Base-by-base conservation (phyloP, 768 basidiomycete genomes). In the Trametes coccinea region DNA sequence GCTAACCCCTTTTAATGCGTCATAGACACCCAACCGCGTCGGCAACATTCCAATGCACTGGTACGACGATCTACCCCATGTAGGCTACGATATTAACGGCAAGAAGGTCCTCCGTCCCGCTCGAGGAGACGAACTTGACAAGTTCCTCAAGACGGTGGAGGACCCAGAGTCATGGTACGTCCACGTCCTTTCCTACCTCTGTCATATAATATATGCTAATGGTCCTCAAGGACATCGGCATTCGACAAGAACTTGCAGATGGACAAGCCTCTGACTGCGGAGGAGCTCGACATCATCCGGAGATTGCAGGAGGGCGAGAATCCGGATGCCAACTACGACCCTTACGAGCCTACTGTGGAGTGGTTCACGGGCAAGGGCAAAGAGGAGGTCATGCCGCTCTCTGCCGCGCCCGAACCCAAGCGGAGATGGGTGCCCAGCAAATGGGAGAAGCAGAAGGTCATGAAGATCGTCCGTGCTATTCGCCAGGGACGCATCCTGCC, bases 361-460 rank as follows among this genome's bases (percentile, higher is more conserved):
- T 98, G 95, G 93, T 99, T 98, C 74, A 96, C 96, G 10, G 93
- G 93, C 3, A 90, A 93, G 74, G 94, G 94, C 11, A 95, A 93
- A 70, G 92, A 97, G 71, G 93, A 95, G 76, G 77, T 89, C 22
- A 98, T 95, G 94, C 97, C 97, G 27, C 74, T 99, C 13, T 92
- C 89, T 10, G 86, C 87, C 33, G 90, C 91, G 30, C 93, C 95
- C 2, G 95, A 98, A 72, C 97, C 97, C 17, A 99, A 99, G 76
- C 84, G 93, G 56, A 84, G 97, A 49, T 99, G 95, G 88, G 83
- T 98, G 11, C 93, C 95, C 13, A 96, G 93, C 77, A 98, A 95
- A 79, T 99, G 97, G 97, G 97, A 98, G 77, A 98, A 97, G 76
- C 88, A 97, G 82, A 99, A 99, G 85, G 86, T 99, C 66, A 95